phyloP scores from a whole-genome alignment of 768 basidiomycete species.

The Pleurotus salmoneostramineus region DNA sequence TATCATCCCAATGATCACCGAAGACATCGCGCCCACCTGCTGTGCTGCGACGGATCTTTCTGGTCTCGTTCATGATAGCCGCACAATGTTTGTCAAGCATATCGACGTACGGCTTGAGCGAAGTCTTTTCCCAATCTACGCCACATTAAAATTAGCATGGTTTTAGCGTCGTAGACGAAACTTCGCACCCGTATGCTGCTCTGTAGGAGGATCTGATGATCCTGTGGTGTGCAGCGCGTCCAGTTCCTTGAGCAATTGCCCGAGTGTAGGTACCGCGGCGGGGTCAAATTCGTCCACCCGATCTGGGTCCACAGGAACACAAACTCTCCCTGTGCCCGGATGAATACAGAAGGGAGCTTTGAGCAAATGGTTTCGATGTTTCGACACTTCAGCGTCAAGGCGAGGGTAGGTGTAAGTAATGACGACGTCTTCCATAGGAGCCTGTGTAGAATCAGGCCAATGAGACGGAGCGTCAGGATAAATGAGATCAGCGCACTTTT shows the following conservation, averaged over 20 bases:
- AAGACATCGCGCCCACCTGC: conserved; percentile 3
- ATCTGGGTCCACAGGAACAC: conserved; percentile 84
- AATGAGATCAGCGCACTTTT: conserved; percentile 22
- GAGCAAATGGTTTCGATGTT: conserved; percentile 94
- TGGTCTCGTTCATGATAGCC: conserved; percentile 52
- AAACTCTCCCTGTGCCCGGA: conserved; percentile 93
- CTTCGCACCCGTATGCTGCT: conserved; percentile 26
- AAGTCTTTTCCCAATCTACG: conserved; percentile 82
- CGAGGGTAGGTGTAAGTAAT: conserved; percentile 95
- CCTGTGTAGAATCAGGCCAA: conserved; percentile 26
- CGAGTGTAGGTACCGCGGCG: conserved; percentile 79
- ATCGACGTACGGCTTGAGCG: conserved; percentile 85
- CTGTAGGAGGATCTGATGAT: not conserved
- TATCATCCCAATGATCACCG: not conserved
- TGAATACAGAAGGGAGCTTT: conserved; percentile 98
- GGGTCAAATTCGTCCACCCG: conserved; percentile 82
- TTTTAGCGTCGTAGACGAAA: not conserved
- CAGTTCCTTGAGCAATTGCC: conserved; percentile 77
- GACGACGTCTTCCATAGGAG: conserved; percentile 80
- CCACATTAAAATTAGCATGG: conserved; percentile 4
- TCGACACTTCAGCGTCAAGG: conserved; percentile 95
- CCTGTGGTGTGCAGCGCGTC: conserved; percentile 33
- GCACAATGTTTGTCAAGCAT: conserved; percentile 76
- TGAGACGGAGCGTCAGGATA: conserved; percentile 7
- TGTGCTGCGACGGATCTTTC: conserved; percentile 42